These are phyloP conservation scores for Paramarasmius palmivorus DNA, from an alignment of 1,284 basidiomycete genomes.

Conservation along the genomic window DNA sequence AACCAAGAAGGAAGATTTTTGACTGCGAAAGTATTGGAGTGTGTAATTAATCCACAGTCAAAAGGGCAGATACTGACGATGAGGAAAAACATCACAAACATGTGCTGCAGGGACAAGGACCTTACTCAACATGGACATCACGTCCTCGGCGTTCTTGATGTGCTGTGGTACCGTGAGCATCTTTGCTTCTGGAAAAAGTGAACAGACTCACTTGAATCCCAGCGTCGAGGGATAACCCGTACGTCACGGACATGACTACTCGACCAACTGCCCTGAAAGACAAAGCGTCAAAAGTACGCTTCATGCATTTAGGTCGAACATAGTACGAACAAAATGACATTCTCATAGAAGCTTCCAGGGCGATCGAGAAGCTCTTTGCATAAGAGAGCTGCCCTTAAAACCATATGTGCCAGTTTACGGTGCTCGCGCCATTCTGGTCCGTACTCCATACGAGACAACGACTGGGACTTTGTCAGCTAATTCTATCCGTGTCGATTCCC, in stretches of 20 bases:
- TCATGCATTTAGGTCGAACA: neutral
- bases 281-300: constrained; percentile 7
- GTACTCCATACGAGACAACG: constrained; percentile 16
- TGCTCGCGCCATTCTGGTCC: constrained; percentile 25
- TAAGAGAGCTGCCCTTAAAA: constrained; percentile 21
- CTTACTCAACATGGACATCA: constrained; percentile 21
- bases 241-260: constrained; percentile 17
- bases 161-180: constrained; percentile 23
- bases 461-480: no score
- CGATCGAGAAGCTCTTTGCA: constrained; percentile 17
- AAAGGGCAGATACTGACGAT: constrained; percentile 16
- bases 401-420: constrained; percentile 24
- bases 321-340: constrained; percentile 28
- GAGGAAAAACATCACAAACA: constrained; percentile 24
- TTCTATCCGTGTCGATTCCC: no score
- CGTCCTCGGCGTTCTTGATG: constrained; percentile 22
- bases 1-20: constrained; percentile 16
- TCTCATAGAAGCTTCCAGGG: constrained; percentile 22
- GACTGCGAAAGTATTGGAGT: constrained; percentile 6
- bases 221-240: no score
- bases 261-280: constrained; percentile 17
- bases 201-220: constrained; percentile 20
- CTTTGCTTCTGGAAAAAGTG: no score
- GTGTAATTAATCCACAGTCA: no score
- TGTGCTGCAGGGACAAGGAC: constrained; percentile 25